Conservation (phyloP, 2,329 filamentous ascomycete species). For the Colletotrichum magnum region DNA sequence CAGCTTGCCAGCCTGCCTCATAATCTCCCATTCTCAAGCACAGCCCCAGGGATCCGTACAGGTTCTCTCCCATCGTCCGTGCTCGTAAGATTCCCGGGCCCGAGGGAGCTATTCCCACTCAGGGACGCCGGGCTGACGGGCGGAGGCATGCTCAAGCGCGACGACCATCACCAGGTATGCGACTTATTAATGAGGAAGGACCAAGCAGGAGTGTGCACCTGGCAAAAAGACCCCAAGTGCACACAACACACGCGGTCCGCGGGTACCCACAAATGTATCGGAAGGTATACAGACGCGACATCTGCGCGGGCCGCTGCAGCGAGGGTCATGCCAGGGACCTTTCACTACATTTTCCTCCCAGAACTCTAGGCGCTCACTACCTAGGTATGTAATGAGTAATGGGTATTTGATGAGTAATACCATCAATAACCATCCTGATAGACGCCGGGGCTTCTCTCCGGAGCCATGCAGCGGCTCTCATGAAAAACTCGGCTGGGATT, state of each 20-base stretch:
- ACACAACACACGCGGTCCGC: background rate
- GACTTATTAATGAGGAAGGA: conserved; percentile 30
- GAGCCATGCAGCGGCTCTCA: background rate
- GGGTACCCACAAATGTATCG: background rate
- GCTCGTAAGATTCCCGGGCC: conserved; percentile 13
- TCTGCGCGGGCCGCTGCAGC: background rate
- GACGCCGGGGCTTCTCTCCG: background rate
- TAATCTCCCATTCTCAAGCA: conserved; percentile 31
- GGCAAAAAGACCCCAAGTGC: background rate
- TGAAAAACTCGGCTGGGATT: conserved; percentile 1
- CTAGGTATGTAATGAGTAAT: too few relatives aligned
- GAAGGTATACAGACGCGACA: conserved; percentile 3
- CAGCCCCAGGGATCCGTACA: conserved; percentile 30
- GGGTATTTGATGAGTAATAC: too few relatives aligned
- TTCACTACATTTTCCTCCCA: background rate
- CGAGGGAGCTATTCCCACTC: conserved; percentile 9
- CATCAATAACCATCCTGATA: background rate
- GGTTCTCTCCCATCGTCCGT: background rate
- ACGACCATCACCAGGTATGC: conserved; percentile 21
- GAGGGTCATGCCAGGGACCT: conserved; percentile 4
- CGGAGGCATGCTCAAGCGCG: background rate
- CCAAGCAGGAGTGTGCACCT: background rate
- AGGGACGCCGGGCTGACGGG: conserved; percentile 17
- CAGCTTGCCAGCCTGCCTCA: conserved; percentile 19
- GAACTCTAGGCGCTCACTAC: conserved; percentile 5